Base-by-base conservation (phyloP, 1,284 basidiomycete species). In the Retiboletus flavoniger region DNA sequence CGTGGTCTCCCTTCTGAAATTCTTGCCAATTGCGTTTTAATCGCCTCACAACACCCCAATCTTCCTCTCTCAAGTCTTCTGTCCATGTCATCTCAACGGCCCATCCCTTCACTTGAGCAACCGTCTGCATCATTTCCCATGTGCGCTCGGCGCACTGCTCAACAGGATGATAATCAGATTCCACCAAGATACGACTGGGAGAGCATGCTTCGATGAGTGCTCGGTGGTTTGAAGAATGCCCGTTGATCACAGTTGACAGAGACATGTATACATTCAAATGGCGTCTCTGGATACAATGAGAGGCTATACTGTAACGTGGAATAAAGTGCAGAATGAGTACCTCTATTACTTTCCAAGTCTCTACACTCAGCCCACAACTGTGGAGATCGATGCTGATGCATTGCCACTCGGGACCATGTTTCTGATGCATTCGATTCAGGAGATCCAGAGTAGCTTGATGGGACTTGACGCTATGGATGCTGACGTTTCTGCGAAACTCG, bases 401-500 rank as follows among this genome's bases (percentile, higher is more conserved):
- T 44, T 71, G 69, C 82, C 85, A 91, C 16, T 62, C 68, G 10
- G 70, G 64, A 2, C 80, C 80, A 56, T 85, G 75, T 63, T 75
- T 80, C 44, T 66, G 61, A 44, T 75, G 69, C 76, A 89, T 79
- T 44, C 73, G 75, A 40, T 74, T 68, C 21, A 94, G 63, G 38
- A 93, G 68, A 21, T 85, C 81, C 28, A 81, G 59, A 3, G 89
- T 92, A 32, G 78, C 80, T 51, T 80, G 75, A 50, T 83, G 82
- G 10, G 82, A 78, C 64, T 89, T 86, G 50, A 94, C 91, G 59
- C 87, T 91, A 63, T 94, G 91, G 38, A 93, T 62, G 65, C 88
- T 91, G 50, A 91, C 74, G 63, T 88, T 89, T 28, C 88, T 77
- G 34, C 75, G 65, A 4, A 91, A 70, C 63, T 87, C 82, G 4